phyloP scores from a whole-genome alignment of 306 rosid genomes.

The Purshia tridentata region DNA sequence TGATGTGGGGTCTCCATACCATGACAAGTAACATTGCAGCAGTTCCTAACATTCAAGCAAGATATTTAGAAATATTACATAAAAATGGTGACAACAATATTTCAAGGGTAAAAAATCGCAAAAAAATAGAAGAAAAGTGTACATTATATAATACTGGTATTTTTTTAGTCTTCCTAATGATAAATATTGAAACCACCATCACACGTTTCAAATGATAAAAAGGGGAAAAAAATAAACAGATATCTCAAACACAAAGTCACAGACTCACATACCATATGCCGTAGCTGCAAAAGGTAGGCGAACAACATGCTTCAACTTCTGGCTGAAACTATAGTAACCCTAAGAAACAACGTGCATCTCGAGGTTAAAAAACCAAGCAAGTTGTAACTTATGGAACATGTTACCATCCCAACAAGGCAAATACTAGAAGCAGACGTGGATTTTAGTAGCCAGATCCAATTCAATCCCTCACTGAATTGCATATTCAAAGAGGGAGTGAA shows the following conservation, averaged over 20 bases:
- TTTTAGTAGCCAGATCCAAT: neutral
- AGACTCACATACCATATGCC: constrained; percentile 84
- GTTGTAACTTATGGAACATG: constrained; percentile 4
- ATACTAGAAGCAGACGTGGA: neutral
- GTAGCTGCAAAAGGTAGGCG: constrained; percentile 89
- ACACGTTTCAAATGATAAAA: constrained; percentile 1
- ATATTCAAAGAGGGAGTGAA: neutral
- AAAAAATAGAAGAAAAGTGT: neutral
- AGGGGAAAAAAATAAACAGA: neutral
- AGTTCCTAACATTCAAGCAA: constrained; percentile 64
- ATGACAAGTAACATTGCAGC: constrained; percentile 91
- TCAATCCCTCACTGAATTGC: neutral
- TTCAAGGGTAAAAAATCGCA: neutral
- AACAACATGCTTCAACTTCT: constrained; percentile 93
- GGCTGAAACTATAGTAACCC: constrained; percentile 99
- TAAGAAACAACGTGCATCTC: constrained; percentile 30
- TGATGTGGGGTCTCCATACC: constrained; percentile 84
- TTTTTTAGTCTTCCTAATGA: neutral
- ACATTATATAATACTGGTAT: neutral
- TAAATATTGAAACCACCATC: neutral
- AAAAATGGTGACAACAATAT: neutral
- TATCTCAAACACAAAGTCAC: constrained; percentile 29
- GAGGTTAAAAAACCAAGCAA: constrained; percentile 8
- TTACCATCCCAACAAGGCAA: constrained; percentile 11
- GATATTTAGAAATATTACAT: constrained; percentile 8